Conservation (phyloP, 768 basidiomycete species). For the Mycena leptocephala region DNA sequence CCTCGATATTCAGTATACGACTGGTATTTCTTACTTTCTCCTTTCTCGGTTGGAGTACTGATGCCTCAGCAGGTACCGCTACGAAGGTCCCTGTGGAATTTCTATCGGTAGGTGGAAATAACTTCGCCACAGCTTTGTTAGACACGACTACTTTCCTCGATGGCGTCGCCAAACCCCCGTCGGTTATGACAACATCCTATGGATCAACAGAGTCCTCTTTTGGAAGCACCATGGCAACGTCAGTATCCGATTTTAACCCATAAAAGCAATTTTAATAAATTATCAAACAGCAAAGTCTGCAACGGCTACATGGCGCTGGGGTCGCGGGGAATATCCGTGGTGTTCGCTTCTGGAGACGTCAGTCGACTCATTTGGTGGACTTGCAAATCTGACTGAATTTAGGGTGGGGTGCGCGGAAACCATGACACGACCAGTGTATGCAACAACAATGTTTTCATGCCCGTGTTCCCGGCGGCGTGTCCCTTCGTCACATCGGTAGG, state of each 20-base stretch:
- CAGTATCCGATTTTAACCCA: neutral
- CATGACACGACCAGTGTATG: neutral
- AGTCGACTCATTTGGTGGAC: neutral
- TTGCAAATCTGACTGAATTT: neutral
- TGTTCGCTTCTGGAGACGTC: neutral
- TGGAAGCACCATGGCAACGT: slow-evolving; percentile 6
- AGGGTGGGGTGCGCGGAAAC: slow-evolving; percentile 17
- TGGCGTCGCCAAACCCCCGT: neutral
- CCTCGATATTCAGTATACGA: neutral
- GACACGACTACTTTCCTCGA: slow-evolving; percentile 2
- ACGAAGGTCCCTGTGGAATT: neutral
- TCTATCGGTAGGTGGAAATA: neutral
- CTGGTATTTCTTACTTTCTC: neutral
- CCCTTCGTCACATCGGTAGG: slow-evolving; percentile 2
- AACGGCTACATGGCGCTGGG: slow-evolving; percentile 5
- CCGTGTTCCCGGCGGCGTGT: slow-evolving; percentile 27
- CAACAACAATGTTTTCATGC: slow-evolving; percentile 45
- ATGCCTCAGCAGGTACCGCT: neutral
- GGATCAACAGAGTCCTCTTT: neutral
- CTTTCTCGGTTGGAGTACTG: neutral
- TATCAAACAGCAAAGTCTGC: neutral
- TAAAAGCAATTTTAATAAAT: too few relatives aligned
- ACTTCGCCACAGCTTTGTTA: neutral
- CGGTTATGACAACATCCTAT: neutral
- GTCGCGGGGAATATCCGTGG: neutral